A percentile compares a stretch with the other conserved stretches of the same genome.
Evolutionary conservation across 202 grass and related monocot genomes (phyloP).

Genomic region (Alloteropsis angusta): DNA sequence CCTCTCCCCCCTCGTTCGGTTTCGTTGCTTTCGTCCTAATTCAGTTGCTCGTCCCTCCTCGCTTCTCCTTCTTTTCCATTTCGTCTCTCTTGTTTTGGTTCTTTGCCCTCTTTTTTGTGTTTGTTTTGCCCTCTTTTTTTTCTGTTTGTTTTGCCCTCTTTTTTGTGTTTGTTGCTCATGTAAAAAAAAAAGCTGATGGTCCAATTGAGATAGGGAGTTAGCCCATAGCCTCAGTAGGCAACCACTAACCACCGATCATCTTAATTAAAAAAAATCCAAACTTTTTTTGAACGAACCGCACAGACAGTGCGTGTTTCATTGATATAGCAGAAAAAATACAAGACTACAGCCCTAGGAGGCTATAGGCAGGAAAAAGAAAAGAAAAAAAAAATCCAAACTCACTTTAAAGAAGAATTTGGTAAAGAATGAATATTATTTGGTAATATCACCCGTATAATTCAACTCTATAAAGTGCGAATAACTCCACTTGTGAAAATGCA

Average conservation of each 20-base stretch:
- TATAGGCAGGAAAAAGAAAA: too few relatives aligned
- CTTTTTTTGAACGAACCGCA: too few relatives aligned
- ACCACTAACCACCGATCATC: too few relatives aligned
- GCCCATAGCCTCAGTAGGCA: too few relatives aligned
- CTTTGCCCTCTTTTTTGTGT: neutral
- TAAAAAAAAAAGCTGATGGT: too few relatives aligned
- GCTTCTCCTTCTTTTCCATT: neutral
- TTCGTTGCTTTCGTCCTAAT: neutral
- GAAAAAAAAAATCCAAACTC: neutral
- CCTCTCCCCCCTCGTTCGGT: neutral
- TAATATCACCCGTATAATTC: neutral
- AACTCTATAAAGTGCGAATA: neutral
- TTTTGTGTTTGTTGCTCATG: neutral
- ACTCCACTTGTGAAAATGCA: too few relatives aligned
- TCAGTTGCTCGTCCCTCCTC: neutral
- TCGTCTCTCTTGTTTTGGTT: neutral
- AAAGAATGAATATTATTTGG: neutral
- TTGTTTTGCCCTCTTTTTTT: neutral
- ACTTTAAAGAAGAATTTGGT: neutral
- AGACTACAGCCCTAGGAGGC: too few relatives aligned
- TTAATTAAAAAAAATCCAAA: too few relatives aligned
- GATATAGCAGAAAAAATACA: too few relatives aligned
- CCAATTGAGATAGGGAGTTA: too few relatives aligned
- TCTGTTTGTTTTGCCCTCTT: neutral
- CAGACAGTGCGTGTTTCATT: too few relatives aligned